phyloP scores from a whole-genome alignment of 176 grass and related monocot genomes.

The Luzula sylvatica region DNA sequence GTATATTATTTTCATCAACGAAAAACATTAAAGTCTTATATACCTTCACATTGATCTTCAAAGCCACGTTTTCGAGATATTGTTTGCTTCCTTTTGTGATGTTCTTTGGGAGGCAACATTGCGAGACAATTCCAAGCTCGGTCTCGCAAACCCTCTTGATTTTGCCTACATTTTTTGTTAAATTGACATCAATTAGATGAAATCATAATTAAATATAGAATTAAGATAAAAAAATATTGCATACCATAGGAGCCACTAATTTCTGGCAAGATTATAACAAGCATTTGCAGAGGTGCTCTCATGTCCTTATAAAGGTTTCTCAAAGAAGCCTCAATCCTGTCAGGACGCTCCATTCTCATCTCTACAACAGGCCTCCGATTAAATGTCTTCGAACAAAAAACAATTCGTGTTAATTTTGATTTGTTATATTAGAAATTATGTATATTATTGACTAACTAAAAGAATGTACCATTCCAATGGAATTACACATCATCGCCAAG shows the following conservation, averaged over 20 bases:
- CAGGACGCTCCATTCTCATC: slow-evolving; percentile 17
- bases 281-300: slow-evolving; percentile 33
- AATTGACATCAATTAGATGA: not conserved
- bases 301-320: slow-evolving; percentile 31
- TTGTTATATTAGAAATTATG: too few relatives aligned
- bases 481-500: slow-evolving; percentile 45
- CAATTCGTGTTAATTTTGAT: not conserved
- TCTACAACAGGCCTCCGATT: slow-evolving; percentile 29
- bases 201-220: not conserved
- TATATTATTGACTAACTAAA: not conserved
- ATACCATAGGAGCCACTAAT: slow-evolving; percentile 44
- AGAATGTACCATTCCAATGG: slow-evolving; percentile 47
- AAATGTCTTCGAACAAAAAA: slow-evolving; percentile 14
- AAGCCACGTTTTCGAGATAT: slow-evolving; percentile 56
- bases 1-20: not conserved
- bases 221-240: not conserved
- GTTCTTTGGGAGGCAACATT: slow-evolving; percentile 52
- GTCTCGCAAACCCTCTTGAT: slow-evolving; percentile 67
- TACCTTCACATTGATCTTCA: slow-evolving; percentile 96
- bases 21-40: not conserved
- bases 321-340: slow-evolving; percentile 34
- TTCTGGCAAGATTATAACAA: slow-evolving; percentile 58
- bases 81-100: slow-evolving; percentile 37
- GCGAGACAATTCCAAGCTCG: slow-evolving; percentile 52
- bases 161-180: slow-evolving; percentile 47